Percentiles rank a stretch among this genome's conserved stretches.
Conservation (phyloP, 202 grass and related monocot species). For the Schoenoplectus tabernaemontani region DNA sequence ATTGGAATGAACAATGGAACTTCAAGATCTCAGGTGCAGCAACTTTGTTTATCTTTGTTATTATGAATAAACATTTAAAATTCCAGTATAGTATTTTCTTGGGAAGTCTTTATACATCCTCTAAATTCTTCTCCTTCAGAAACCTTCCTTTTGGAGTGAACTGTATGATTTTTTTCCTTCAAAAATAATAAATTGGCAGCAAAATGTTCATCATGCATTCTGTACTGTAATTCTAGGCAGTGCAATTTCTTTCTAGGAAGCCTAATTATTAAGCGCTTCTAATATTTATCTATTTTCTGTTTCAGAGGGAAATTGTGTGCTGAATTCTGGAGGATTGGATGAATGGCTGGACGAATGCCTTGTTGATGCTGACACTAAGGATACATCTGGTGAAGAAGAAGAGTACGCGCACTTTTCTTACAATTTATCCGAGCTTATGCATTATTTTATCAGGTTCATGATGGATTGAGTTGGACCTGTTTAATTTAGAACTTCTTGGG, state of each 20-base stretch:
- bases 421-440: background rate
- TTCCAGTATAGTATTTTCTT: background rate
- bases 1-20: conserved; percentile 35
- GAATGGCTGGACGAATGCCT: conserved; percentile 65
- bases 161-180: background rate
- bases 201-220: background rate
- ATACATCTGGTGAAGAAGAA: conserved; percentile 32
- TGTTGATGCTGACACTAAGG: conserved; percentile 38
- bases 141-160: background rate
- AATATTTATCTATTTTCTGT: conserved; percentile 27
- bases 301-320: conserved; percentile 52
- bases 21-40: conserved; percentile 50
- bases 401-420: conserved; percentile 30
- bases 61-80: background rate
- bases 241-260: background rate
- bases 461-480: background rate
- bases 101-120: background rate
- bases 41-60: background rate
- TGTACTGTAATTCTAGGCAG: background rate
- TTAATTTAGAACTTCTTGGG: background rate
- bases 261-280: conserved; percentile 2
- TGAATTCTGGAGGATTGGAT: conserved; percentile 49
- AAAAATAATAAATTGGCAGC: background rate
- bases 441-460: background rate
- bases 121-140: background rate